Percentiles rank a stretch among this genome's conserved stretches.
Evolutionary conservation across 495 filamentous ascomycete genomes (phyloP).

Genomic region (Penicillium turbatum): DNA sequence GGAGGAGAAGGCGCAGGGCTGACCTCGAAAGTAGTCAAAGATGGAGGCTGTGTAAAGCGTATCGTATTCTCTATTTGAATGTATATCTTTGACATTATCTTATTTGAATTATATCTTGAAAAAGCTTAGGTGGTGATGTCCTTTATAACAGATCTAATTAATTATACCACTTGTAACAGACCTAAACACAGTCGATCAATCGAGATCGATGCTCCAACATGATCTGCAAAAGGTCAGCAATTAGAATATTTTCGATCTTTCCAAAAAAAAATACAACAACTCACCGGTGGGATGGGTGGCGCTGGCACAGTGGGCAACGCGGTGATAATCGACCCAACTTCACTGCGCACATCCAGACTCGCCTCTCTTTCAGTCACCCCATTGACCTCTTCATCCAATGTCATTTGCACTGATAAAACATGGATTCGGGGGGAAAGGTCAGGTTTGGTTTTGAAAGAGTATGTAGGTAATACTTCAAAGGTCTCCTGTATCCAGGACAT

Average conservation of each 20-base stretch:
- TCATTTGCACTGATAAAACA: constrained; percentile 31
- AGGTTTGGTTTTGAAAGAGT: constrained; percentile 32
- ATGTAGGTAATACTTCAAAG: constrained; percentile 31
- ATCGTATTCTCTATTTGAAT: too few relatives aligned
- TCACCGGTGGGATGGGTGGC: constrained; percentile 12
- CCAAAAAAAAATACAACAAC: background rate
- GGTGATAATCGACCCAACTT: constrained; percentile 34
- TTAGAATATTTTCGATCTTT: background rate
- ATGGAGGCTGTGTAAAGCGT: too few relatives aligned
- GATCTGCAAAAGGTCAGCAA: background rate
- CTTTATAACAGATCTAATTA: too few relatives aligned
- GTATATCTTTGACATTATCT: too few relatives aligned
- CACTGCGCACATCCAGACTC: constrained; percentile 8
- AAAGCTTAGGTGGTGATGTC: too few relatives aligned
- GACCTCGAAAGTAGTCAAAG: too few relatives aligned
- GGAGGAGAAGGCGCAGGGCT: too few relatives aligned
- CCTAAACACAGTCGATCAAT: constrained; percentile 12
- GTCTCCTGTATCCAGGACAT: constrained; percentile 35
- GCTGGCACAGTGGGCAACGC: constrained; percentile 35
- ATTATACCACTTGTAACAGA: too few relatives aligned
- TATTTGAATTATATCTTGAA: too few relatives aligned
- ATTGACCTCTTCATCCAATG: constrained; percentile 24
- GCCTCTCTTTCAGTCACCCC: constrained; percentile 1
- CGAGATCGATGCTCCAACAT: constrained; percentile 10
- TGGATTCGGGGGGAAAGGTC: constrained; percentile 33